These are phyloP conservation scores for Amylocystis lapponica DNA, from an alignment of 768 basidiomycete species.

Conservation along the genomic window DNA sequence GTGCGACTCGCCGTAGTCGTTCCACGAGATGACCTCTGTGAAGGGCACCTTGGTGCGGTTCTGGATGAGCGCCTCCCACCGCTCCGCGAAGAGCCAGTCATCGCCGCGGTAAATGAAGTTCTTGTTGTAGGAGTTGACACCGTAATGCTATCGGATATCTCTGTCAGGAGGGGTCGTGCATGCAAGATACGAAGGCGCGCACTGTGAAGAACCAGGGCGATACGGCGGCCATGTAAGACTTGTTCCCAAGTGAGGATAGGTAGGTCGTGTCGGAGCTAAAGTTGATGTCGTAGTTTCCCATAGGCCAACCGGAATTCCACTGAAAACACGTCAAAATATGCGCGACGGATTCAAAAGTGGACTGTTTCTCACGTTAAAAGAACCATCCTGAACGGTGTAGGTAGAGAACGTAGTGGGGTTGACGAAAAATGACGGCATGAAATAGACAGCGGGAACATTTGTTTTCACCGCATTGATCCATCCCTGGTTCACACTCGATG, in stretches of 20 bases:
- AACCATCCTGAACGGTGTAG: slow-evolving; percentile 44
- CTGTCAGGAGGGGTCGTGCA: neutral
- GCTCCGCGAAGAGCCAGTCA: slow-evolving; percentile 57
- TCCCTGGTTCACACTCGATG: slow-evolving; percentile 40
- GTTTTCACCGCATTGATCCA: slow-evolving; percentile 49
- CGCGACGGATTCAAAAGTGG: neutral
- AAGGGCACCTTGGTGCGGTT: slow-evolving; percentile 54
- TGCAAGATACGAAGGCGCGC: neutral
- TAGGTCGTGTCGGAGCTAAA: slow-evolving; percentile 47
- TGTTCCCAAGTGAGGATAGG: slow-evolving; percentile 36
- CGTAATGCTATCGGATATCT: slow-evolving; percentile 43
- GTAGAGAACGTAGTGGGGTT: slow-evolving; percentile 41
- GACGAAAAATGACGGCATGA: slow-evolving; percentile 68
- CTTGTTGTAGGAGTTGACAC: slow-evolving; percentile 63
- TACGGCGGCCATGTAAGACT: slow-evolving; percentile 47
- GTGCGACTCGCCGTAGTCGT: slow-evolving; percentile 32
- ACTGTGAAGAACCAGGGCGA: slow-evolving; percentile 78
- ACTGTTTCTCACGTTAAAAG: slow-evolving; percentile 44
- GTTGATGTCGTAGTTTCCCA: slow-evolving; percentile 18
- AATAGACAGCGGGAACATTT: slow-evolving; percentile 47
- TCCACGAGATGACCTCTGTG: slow-evolving; percentile 48
- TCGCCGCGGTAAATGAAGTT: slow-evolving; percentile 69
- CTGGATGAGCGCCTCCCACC: slow-evolving; percentile 63
- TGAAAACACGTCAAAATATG: slow-evolving; percentile 7
- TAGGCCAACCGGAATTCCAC: slow-evolving; percentile 27